Evolutionary conservation across 2,329 filamentous ascomycete genomes (phyloP), one percentile per base, ranked within the genome.

Genomic region (Dactylellina drechsleri): DNA sequence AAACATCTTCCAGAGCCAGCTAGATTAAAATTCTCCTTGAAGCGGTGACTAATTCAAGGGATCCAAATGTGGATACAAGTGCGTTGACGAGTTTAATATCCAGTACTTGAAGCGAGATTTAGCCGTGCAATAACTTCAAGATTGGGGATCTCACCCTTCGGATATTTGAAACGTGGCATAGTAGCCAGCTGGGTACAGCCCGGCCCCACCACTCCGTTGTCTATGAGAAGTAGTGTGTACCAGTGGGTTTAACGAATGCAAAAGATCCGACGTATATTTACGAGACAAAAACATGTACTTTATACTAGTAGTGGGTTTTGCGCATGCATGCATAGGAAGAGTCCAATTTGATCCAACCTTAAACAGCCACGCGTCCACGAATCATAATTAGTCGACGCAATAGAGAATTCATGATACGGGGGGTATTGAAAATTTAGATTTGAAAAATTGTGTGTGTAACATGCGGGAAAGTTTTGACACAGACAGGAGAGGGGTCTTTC

Each of bases 81-180:
- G 62, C 70, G 70, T 57, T 6, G 16, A 45, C 18, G 15, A 47
- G 16, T 47, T 47, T 26, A 41, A 15, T 52, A 47, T 40, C 49
- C n/a, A 16, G 43, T 57, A 50, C 41, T 62, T 45, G 18, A 65
- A 18, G 52, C 66, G 58, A 53, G 20, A 41, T 43, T 7, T 41
- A 58, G 49, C 50, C 52, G 50, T 45, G 52, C 41, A 16, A 13
- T 53, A 43, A 60, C 41, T 56, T 18, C 47, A 7, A 36, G 50
- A 50, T 36, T 36, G 31, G 31, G 31, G 10, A 23, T 15, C 45
- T 43, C 36, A 36, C 5, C 10, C 41, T 28, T 70, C 66, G 57
- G 66, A 57, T 41, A 62, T 70, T 70, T 70, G 61, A 31, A 66
- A 66, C 54, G 68, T 73, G 54, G 61, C 60, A 73, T 60, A 49